Conservation (phyloP, 352 stramenopile species). For the Elongisporangium anandrum region DNA sequence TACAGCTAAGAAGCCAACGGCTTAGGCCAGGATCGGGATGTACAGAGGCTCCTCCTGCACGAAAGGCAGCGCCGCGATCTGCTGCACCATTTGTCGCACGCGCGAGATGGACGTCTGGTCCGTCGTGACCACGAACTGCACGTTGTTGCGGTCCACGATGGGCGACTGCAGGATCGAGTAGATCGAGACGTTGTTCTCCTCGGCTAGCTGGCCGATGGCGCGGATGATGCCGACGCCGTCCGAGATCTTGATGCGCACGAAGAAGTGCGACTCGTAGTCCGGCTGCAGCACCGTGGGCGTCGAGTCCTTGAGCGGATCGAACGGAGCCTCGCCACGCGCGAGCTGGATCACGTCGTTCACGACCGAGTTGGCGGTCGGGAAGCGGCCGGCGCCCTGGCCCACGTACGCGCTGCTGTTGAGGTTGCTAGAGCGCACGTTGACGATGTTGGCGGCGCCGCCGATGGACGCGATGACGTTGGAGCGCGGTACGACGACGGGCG, state of each 20-base stretch:
- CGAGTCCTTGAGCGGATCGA: constrained; percentile 82
- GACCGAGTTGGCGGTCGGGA: constrained; percentile 95
- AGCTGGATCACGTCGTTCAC: constrained; percentile 95
- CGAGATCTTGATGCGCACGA: constrained; percentile 93
- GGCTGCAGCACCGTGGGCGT: constrained; percentile 66
- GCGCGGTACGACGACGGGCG: constrained; percentile 88
- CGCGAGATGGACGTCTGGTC: constrained; percentile 87
- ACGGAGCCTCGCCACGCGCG: constrained; percentile 77
- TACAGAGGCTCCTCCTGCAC: constrained; percentile 81
- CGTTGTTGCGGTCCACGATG: constrained; percentile 89
- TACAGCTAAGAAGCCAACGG: constrained; percentile 12
- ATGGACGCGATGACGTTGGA: constrained; percentile 89
- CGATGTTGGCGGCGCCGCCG: constrained; percentile 88
- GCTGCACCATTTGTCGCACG: constrained; percentile 86
- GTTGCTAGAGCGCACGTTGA: constrained; percentile 89
- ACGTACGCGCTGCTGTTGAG: constrained; percentile 89
- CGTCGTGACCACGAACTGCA: constrained; percentile 96
- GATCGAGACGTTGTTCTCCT: constrained; percentile 94
- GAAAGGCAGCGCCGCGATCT: constrained; percentile 87
- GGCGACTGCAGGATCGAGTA: constrained; percentile 97
- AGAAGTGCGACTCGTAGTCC: constrained; percentile 93
- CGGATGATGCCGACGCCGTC: constrained; percentile 94
- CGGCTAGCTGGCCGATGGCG: constrained; percentile 91
- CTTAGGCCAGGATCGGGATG: constrained; percentile 57
- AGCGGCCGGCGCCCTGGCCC: constrained; percentile 91